Percentiles rank a stretch among this genome's conserved stretches.
Conservation (phyloP, 768 basidiomycete genomes). For the Polyporus arcularius region DNA sequence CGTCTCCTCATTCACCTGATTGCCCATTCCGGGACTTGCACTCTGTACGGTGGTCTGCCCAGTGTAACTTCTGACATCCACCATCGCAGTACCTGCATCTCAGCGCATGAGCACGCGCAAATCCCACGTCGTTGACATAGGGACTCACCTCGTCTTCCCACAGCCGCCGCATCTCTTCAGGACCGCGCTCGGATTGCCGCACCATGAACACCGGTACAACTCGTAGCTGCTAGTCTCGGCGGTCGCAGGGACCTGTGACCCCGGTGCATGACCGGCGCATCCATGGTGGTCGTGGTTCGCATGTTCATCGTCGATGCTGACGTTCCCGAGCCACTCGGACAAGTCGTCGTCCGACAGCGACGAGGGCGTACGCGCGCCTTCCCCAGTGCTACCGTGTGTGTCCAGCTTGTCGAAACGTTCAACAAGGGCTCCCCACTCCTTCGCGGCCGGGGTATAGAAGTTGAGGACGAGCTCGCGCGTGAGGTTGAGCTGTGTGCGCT, state of each 20-base stretch:
- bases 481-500: conserved; percentile 53
- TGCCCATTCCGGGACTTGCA: conserved; percentile 22
- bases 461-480: conserved; percentile 53
- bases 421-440: conserved; percentile 51
- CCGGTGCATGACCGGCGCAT: conserved; percentile 46
- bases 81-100: conserved; percentile 45
- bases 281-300: conserved; percentile 30
- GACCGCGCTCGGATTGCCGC: conserved; percentile 61
- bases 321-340: conserved; percentile 55
- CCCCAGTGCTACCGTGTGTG: conserved; percentile 26
- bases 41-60: conserved; percentile 35
- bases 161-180: conserved; percentile 54
- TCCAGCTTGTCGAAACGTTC: conserved; percentile 35
- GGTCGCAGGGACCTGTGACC: background rate
- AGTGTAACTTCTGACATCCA: conserved; percentile 40
- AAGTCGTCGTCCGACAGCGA: conserved; percentile 58
- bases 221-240: conserved; percentile 42
- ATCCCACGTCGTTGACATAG: background rate
- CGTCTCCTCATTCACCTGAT: no score
- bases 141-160: conserved; percentile 40
- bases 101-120: background rate
- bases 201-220: conserved; percentile 65
- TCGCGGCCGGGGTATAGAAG: conserved; percentile 43
- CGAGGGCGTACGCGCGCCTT: conserved; percentile 26
- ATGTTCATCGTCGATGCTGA: conserved; percentile 37